Evolutionary conservation across 2,329 filamentous ascomycete genomes (phyloP), one percentile per base, ranked within the genome.

Genomic region (Neoscytalidium dimidiatum): DNA sequence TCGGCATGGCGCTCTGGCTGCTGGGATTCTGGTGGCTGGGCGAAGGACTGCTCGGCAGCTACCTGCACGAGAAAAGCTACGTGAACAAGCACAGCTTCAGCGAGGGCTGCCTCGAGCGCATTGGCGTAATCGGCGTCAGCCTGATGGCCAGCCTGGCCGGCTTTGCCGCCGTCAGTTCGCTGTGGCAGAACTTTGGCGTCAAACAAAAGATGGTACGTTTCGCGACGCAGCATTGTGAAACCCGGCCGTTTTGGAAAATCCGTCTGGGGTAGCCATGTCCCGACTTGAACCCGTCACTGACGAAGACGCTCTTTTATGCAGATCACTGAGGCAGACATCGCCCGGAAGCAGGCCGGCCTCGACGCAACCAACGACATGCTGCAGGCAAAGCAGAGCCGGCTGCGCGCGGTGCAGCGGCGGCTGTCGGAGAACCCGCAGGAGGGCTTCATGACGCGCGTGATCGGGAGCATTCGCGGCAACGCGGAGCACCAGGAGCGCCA

Each of bases 81-180:
- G 70, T 81, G 64, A 74, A 78, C 51, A 70, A 78, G 13, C 78
- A 82, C 64, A 79, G 77, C 26, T 80, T 87, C 62, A 83, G 81
- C 52, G 84, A 87, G 70, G 84, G 83, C 33, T 86, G 85, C 70
- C 73, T 87, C 51, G 84, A 86, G 69, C 76, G 92, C 49, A 88
- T 96, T 28, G 92, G 92, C 13, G 89, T 96, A 44, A 92, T 96
- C 67, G 92, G 92, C 3, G 92, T 95, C 64, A 89, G 90, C 53
- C 79, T 95, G 62, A 96, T 96, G 92, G 92, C 92, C 17, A 84
- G 94, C 14, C 81, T 96, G n/a, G 92, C 92, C 6, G 92, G 92
- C 0, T 96, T 96, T 71, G 92, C 92, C 5, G 92, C 92, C n/a
- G 90, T 96, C 35, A 94, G 91, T 26, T 90, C 91, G 1, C 88